Conservation (phyloP, 1,139 yeast genomes). For the Eremothecium sinecaudum region DNA sequence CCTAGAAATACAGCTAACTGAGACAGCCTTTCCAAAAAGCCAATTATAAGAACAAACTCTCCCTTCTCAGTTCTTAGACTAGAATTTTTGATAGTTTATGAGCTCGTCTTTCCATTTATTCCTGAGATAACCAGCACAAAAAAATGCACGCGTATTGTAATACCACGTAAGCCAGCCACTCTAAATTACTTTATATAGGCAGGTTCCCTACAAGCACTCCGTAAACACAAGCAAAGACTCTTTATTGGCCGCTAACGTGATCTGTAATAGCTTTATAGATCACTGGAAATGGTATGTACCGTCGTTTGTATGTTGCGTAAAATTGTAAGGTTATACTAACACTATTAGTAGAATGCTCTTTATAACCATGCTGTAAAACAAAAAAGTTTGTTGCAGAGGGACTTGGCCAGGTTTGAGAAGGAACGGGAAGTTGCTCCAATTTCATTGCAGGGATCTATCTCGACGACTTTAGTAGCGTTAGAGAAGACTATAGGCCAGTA, state of each 20-base stretch:
- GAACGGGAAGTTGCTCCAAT: constrained; percentile 62
- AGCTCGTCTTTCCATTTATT: neutral
- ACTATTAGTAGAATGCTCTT: constrained; percentile 52
- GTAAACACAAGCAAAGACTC: too few species aligned
- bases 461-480: constrained; percentile 72
- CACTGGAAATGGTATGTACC: constrained; percentile 12
- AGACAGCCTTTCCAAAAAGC: too few species aligned
- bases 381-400: constrained; percentile 61
- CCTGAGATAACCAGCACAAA: neutral
- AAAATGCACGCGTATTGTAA: neutral
- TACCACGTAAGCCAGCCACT: neutral
- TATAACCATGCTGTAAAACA: constrained; percentile 88
- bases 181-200: neutral
- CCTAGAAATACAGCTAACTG: too few species aligned
- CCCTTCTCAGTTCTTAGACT: too few species aligned
- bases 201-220: too few species aligned
- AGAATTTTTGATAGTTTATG: too few species aligned
- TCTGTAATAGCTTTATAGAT: too few species aligned
- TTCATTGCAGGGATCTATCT: constrained; percentile 68
- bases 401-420: constrained; percentile 56
- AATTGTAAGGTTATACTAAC: too few species aligned
- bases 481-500: constrained; percentile 72
- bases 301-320: neutral
- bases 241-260: too few species aligned
- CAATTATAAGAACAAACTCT: too few species aligned